Base-by-base conservation (phyloP, 306 rosid genomes). In the Ormosia semicastrata region DNA sequence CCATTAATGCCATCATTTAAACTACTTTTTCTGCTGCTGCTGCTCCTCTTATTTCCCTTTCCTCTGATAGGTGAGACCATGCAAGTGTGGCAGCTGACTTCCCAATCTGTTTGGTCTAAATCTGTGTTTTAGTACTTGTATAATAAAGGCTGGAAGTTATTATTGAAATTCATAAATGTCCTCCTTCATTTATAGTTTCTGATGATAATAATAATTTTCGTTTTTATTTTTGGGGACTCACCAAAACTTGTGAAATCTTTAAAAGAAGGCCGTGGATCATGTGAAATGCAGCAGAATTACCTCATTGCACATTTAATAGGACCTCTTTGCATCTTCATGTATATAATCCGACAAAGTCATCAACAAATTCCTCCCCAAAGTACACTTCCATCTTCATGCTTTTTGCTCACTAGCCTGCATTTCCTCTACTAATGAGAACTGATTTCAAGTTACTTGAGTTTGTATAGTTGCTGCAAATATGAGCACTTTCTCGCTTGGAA, bases 201-300 rank as follows among this genome's bases (percentile, higher is more conserved):
- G 9, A 63, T 54, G 9, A 66, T 49, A 53, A 29, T 36, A 30
- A 36, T 63, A 47, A 10, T 34, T 57, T 52, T 67, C 15, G 12
- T 9, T 50, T 73, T 54, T 32, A 36, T 40, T 47, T 77, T 73
- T 58, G n/a, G 37, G 59, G 83, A 86, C 95, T 81, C 81, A 79
- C 80, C 76, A 82, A 81, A 87, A 88, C 94, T 85, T 89, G 87
- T 90, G 95, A 93, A 83, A 56, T 78, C 80, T 85, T 87, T 75
- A 89, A 90, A 86, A 60, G 49, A 54, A 54, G 66, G 89, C 84
- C 93, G 86, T 81, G 98, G 86, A 90, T 95, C 99, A 92, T 90
- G 99, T 95, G 99, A 95, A 76, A 80, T 74, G 81, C 82, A 65
- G 76, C 89, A 86, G 86, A 56, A 56, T 86, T 83, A 82, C 90